Evolutionary conservation across 352 stramenopile genomes (phyloP).

Genomic region (Globisporangium splendens): DNA sequence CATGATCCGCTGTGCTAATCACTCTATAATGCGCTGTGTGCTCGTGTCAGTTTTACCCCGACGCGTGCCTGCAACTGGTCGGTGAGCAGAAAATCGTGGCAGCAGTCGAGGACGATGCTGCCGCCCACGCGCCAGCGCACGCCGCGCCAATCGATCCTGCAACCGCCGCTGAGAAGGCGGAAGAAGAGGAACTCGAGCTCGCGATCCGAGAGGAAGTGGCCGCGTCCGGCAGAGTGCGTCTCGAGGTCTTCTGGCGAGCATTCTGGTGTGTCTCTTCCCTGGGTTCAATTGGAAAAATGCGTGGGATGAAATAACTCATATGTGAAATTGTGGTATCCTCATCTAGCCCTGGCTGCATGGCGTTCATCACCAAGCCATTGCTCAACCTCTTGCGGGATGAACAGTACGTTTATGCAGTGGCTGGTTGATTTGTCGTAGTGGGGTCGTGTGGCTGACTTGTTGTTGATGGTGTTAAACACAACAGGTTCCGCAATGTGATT

Average conservation of each 20-base stretch:
- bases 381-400: slow-evolving; percentile 56
- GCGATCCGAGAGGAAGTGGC: slow-evolving; percentile 36
- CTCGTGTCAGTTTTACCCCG: slow-evolving; percentile 41
- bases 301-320: too few relatives aligned
- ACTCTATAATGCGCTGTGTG: not conserved
- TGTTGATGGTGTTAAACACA: not conserved
- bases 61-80: slow-evolving; percentile 47
- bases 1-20: not conserved
- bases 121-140: slow-evolving; percentile 15
- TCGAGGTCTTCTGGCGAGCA: slow-evolving; percentile 79
- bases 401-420: slow-evolving; percentile 27
- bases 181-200: slow-evolving; percentile 25
- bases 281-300: not conserved
- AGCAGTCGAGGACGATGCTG: slow-evolving; percentile 20
- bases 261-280: slow-evolving; percentile 51
- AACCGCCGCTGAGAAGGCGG: slow-evolving; percentile 9
- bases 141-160: not conserved
- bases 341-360: slow-evolving; percentile 62
- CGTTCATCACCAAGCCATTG: slow-evolving; percentile 62
- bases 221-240: slow-evolving; percentile 38
- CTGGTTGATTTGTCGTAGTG: too few relatives aligned
- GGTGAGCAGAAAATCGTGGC: slow-evolving; percentile 52
- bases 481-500: slow-evolving; percentile 71
- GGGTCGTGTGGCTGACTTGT: not conserved
- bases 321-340: not conserved